Evolutionary conservation across 2,329 filamentous ascomycete species (phyloP).

Genomic region (Pseudopithomyces maydicus): DNA sequence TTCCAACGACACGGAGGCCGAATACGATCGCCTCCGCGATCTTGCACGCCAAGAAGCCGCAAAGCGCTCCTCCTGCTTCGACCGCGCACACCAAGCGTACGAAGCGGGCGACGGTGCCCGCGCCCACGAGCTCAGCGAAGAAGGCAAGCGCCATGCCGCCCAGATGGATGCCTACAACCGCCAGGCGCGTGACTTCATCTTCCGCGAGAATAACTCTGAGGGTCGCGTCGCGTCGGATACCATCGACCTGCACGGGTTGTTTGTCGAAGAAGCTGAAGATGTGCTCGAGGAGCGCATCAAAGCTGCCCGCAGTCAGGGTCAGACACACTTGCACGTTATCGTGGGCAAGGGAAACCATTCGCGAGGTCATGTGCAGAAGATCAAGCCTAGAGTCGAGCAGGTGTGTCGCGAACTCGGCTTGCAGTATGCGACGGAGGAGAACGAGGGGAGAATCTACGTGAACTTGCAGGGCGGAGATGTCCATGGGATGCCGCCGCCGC

Average conservation of each 20-base stretch:
- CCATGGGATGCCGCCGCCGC: constrained; percentile 46
- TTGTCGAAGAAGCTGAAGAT: constrained; percentile 90
- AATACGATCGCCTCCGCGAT: constrained; percentile 90
- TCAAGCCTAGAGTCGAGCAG: constrained; percentile 92
- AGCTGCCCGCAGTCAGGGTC: constrained; percentile 72
- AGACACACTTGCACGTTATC: constrained; percentile 89
- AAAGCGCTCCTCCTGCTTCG: constrained; percentile 79
- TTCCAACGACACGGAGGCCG: constrained; percentile 63
- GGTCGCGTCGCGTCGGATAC: constrained; percentile 78
- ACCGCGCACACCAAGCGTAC: constrained; percentile 74
- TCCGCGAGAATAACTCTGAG: constrained; percentile 87
- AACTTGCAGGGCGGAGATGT: constrained; percentile 75
- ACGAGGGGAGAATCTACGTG: constrained; percentile 86
- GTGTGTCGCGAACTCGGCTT: constrained; percentile 83
- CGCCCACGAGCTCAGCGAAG: constrained; percentile 83
- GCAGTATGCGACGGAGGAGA: constrained; percentile 83
- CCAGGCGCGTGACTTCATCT: constrained; percentile 92
- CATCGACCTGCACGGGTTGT: constrained; percentile 94
- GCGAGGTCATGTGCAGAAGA: constrained; percentile 80
- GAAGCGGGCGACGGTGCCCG: constrained; percentile 76
- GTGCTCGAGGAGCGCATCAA: constrained; percentile 86
- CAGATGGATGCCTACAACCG: constrained; percentile 88
- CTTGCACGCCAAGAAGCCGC: constrained; percentile 79
- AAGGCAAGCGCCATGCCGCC: constrained; percentile 82
- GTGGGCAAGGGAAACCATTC: constrained; percentile 95